Evolutionary conservation across 1,139 yeast species (phyloP), one percentile per base, ranked within the genome.

Genomic region (Kluyveromyces marxianus): DNA sequence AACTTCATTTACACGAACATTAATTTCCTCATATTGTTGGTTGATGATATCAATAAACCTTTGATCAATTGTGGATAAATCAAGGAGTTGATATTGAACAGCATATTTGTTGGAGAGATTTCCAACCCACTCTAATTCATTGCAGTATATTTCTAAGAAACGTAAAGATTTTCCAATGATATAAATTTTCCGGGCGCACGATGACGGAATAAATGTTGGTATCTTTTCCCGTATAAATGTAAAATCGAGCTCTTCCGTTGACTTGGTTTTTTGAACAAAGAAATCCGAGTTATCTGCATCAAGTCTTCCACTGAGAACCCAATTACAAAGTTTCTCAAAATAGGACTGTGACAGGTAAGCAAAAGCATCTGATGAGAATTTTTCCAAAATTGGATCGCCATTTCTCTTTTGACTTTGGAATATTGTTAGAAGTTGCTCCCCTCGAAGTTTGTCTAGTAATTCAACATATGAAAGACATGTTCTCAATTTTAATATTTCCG

Each of bases 91-190:
- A 41, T 52, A 61, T 10, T 48, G 47, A 6, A 41, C 27, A 32
- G 51, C 35, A 49, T 59, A 63, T 45, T 67, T 66, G 35, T 56
- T 58, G 10, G 70, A 61, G 47, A 70, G 73, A 27, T 64, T 59
- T 51, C 74, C 75, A 14, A 77, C 70, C 83, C 86, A 83, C 32
- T 71, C 73, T 26, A 74, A 63, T 53, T 83, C 89, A 8, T 70
- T 69, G 52, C 97, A 85, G 43, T 77, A 76, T 33, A 70, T 71
- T 41, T 80, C 77, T 39, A 92, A 66, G 58, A 83, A 90, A 35
- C 79, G 74, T n/a, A 83, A 69, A 14, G 87, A 77, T 53, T 84
- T 81, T 1, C 98, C 98, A 27, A 85, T 80, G 48, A 87, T 86
- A 54, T 75, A 83, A 7, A 85, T 76, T 52, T 76, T 74, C 27